Evolutionary conservation across 176 grass and related monocot genomes (phyloP).

Genomic region (Phoenix dactylifera): DNA sequence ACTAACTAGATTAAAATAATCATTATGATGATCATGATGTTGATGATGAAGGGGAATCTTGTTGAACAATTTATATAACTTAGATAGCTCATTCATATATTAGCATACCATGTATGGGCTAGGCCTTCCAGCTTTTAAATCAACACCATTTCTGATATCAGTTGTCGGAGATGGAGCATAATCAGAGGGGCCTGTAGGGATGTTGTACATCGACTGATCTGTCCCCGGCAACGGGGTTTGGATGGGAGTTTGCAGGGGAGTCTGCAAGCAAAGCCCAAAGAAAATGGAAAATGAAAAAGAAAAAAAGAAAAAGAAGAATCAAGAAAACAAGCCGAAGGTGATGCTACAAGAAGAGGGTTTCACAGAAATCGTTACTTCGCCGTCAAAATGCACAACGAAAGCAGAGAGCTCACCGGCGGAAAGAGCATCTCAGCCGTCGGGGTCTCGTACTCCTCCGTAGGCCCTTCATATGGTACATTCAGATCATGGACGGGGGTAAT

Average conservation of each 20-base stretch:
- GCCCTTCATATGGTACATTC: slow-evolving; percentile 23
- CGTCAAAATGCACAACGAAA: neutral
- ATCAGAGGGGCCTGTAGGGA: slow-evolving; percentile 26
- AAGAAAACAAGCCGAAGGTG: too few relatives aligned
- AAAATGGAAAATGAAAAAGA: too few relatives aligned
- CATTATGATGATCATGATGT: too few relatives aligned
- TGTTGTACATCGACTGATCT: slow-evolving; percentile 22
- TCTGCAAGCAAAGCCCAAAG: neutral
- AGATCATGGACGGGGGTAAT: slow-evolving; percentile 47
- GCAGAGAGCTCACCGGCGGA: slow-evolving; percentile 9
- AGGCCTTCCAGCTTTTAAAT: slow-evolving; percentile 26
- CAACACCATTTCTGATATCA: slow-evolving; percentile 20
- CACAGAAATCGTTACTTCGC: too few relatives aligned
- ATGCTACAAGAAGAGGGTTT: too few relatives aligned
- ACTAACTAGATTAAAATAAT: too few relatives aligned
- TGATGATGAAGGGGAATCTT: too few relatives aligned
- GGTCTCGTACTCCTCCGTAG: slow-evolving; percentile 25
- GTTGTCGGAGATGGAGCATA: slow-evolving; percentile 23
- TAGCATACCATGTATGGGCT: slow-evolving; percentile 19
- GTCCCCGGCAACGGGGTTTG: slow-evolving; percentile 21
- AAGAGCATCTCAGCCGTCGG: slow-evolving; percentile 29
- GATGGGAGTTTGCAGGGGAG: slow-evolving; percentile 21
- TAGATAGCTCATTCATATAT: neutral
- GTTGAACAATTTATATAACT: too few relatives aligned
- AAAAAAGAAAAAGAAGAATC: too few relatives aligned